Percentiles rank a stretch among this genome's conserved stretches.
Conservation (phyloP, 805 yeast species). For the Starmerella stigmatis region DNA sequence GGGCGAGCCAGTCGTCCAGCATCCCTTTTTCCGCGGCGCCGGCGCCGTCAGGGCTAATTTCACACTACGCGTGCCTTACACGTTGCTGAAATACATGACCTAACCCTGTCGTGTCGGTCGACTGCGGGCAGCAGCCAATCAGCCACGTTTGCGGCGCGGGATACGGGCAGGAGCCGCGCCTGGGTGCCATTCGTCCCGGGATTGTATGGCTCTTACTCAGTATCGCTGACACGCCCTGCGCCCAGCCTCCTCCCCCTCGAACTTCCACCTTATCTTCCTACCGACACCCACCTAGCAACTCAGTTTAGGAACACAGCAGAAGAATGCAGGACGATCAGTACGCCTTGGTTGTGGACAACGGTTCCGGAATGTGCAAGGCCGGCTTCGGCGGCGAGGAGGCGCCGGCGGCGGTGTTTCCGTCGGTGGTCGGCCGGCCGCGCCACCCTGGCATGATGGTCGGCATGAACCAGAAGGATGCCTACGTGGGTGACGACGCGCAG, state of each 20-base stretch:
- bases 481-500: conserved; percentile 99
- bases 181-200: neutral
- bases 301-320: neutral
- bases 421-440: conserved; percentile 99
- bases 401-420: conserved; percentile 99
- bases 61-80: neutral
- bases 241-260: conserved; percentile 9
- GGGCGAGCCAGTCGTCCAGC: no score
- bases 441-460: conserved; percentile 99
- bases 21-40: no score
- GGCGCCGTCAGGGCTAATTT: no score
- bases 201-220: neutral
- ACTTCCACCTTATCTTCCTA: conserved; percentile 8
- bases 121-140: conserved; percentile 1
- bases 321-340: conserved; percentile 29
- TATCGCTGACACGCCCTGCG: neutral
- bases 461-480: conserved; percentile 99
- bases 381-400: conserved; percentile 99
- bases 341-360: conserved; percentile 85
- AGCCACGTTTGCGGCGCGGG: conserved; percentile 6
- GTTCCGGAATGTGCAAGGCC: conserved; percentile 99
- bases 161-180: conserved; percentile 3
- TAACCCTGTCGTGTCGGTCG: conserved; percentile 5
- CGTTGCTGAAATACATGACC: neutral
- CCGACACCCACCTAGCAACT: conserved; percentile 1